These are phyloP conservation scores for Diplodia sapinea DNA, from an alignment of 2,329 filamentous ascomycete genomes.

Conservation along the genomic window DNA sequence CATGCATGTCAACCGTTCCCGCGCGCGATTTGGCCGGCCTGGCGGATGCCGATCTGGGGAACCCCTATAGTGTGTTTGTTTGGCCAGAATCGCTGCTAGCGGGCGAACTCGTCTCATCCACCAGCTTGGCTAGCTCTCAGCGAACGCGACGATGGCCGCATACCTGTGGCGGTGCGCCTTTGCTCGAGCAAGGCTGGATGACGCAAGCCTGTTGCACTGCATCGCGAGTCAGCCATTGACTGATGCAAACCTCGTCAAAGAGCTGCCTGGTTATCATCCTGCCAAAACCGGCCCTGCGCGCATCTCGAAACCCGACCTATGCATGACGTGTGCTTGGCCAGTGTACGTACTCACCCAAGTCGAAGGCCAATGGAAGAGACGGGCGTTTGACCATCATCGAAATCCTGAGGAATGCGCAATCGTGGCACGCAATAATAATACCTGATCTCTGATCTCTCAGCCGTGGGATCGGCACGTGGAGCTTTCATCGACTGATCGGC, in stretches of 20 bases:
- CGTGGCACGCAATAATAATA: background rate
- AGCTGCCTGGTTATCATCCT: background rate
- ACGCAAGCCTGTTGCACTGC: background rate
- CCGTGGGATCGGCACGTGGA: slow-evolving; percentile 3
- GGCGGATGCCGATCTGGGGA: slow-evolving; percentile 15
- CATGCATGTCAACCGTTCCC: slow-evolving; percentile 13
- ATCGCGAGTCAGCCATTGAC: background rate
- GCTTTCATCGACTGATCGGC: background rate
- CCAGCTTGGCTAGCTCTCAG: background rate
- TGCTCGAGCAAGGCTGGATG: background rate
- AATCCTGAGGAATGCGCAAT: no score
- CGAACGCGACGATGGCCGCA: background rate
- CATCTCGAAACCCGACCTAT: background rate
- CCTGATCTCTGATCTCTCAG: background rate
- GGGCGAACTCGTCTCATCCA: background rate
- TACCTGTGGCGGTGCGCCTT: slow-evolving; percentile 10
- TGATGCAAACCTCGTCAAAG: background rate
- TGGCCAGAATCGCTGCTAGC: background rate
- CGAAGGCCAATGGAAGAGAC: no score
- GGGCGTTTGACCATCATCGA: no score
- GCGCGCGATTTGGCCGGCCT: background rate
- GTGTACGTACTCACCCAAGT: background rate
- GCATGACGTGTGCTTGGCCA: background rate
- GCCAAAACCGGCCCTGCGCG: background rate
- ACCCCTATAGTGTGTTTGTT: background rate